Evolutionary conservation across 192 early-diverging fungal species (phyloP), one percentile per base, ranked within the genome.

Genomic region (Linnemannia hyalina): DNA sequence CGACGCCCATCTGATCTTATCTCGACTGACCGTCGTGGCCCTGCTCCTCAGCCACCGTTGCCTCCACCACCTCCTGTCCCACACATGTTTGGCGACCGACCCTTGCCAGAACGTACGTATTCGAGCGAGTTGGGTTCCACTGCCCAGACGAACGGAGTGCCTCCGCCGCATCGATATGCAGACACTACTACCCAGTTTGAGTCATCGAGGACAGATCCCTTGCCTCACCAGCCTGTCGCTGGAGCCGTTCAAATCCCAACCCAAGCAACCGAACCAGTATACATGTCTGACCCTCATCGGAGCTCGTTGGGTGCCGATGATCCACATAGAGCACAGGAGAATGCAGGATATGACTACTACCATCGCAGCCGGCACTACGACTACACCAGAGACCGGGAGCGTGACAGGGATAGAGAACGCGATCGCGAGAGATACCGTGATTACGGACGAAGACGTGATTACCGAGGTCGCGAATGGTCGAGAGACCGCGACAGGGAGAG

Each of bases 381-480:
- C 22, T 86, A 86, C 40, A 42, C 47, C 32, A 60, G 77, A 26
- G 82, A 85, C 49, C 63, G 73, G 5, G 76, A 46, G 18, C 32
- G 55, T 0, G 76, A 68, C 35, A 55, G 76, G 10, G 49, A 78
- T 15, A 23, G 68, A 18, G 74, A 85, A 3, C 84, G 84, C 5
- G 84, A 86, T 46, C 78, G 83, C 0, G 83, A 86, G 42, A 75
- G 84, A 0, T 80, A 86, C 23, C 84, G 84, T 23, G 84, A 86
- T 8, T 81, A 78, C 54, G 73, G 72, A 60, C 54, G 76, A 29
- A 68, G 79, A 74, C 46, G 70, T 23, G 84, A 86, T 44, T 81
- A 81, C 65, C 78, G 84, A 18, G 32, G 46, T 18, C 55, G 84
- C 36, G 79, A 86, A 32, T 86, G 84, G 84, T 86, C 84, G 1